Conservation (phyloP, 768 basidiomycete species). For the Leucocoprinus birnbaumii region DNA sequence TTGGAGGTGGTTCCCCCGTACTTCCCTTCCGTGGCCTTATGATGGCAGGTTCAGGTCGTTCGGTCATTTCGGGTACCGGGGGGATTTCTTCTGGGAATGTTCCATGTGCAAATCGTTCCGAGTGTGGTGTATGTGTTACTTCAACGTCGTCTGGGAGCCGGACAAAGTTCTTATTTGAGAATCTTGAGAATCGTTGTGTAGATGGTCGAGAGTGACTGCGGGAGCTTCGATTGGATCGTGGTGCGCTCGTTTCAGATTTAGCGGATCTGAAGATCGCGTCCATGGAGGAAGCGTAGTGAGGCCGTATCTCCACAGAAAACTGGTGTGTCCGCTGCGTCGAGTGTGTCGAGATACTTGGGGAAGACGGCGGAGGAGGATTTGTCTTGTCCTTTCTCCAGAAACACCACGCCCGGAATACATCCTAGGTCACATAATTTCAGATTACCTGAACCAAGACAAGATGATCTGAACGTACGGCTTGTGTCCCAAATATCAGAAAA, state of each 20-base stretch:
- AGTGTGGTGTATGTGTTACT: background rate
- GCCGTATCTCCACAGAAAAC: background rate
- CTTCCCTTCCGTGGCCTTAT: background rate
- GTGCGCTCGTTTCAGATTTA: background rate
- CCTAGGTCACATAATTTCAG: conserved; percentile 15
- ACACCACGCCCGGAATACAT: conserved; percentile 31
- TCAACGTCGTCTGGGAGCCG: background rate
- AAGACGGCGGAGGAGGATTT: background rate
- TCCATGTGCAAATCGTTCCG: background rate
- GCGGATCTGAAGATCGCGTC: conserved; percentile 3
- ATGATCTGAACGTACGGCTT: conserved; percentile 21
- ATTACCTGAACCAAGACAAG: background rate
- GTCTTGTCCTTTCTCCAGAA: conserved; percentile 21
- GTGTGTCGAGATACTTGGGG: too few species aligned
- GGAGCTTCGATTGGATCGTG: background rate
- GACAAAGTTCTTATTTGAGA: background rate
- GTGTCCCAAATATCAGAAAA: conserved; percentile 35
- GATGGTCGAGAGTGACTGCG: conserved; percentile 1
- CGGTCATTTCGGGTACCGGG: background rate
- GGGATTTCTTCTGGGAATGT: background rate
- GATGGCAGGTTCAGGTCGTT: background rate
- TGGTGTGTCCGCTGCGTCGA: background rate
- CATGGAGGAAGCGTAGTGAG: background rate
- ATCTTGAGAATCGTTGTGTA: background rate
- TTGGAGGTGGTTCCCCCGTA: background rate